phyloP scores from a whole-genome alignment of 1,139 yeast species.

The Scheffersomyces insectosa region DNA sequence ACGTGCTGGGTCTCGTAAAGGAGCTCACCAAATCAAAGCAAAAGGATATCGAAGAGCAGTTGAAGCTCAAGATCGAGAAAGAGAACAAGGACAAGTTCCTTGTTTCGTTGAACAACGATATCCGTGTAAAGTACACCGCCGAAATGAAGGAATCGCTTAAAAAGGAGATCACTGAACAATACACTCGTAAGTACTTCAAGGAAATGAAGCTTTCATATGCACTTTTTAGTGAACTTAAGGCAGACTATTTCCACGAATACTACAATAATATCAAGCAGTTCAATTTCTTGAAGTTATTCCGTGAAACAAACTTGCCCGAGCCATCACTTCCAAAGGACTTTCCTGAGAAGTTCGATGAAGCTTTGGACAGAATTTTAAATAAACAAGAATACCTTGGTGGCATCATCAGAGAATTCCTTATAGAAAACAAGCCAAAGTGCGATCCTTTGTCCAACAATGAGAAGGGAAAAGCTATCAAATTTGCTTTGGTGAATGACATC shows the following conservation, averaged over 20 bases:
- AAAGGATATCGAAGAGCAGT: conserved; percentile 15
- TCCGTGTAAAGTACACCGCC: conserved; percentile 12
- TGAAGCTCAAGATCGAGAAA: conserved; percentile 14
- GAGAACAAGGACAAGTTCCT: conserved; percentile 13
- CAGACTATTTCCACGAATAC: conserved; percentile 20
- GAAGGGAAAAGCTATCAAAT: conserved; percentile 13
- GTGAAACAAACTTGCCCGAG: neutral
- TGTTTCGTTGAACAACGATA: conserved; percentile 12
- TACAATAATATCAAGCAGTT: conserved; percentile 16
- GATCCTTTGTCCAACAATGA: conserved; percentile 22
- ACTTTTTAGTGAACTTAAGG: conserved; percentile 22
- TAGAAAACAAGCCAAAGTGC: conserved; percentile 21
- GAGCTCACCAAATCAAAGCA: conserved; percentile 17
- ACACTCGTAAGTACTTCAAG: conserved; percentile 21
- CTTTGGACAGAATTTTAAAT: neutral
- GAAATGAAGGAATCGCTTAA: conserved; percentile 17
- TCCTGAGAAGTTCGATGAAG: neutral
- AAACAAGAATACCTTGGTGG: neutral
- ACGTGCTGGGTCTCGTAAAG: conserved; percentile 6
- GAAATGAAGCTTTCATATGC: conserved; percentile 19
- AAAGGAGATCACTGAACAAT: conserved; percentile 15
- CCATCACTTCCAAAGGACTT: neutral
- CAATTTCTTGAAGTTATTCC: neutral
- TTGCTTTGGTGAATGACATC: conserved; percentile 8
- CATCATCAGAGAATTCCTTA: conserved; percentile 8